Percentiles rank a stretch among this genome's conserved stretches.
Evolutionary conservation across 2,329 filamentous ascomycete species (phyloP).

Genomic region (Cadophora luteo-olivacea): DNA sequence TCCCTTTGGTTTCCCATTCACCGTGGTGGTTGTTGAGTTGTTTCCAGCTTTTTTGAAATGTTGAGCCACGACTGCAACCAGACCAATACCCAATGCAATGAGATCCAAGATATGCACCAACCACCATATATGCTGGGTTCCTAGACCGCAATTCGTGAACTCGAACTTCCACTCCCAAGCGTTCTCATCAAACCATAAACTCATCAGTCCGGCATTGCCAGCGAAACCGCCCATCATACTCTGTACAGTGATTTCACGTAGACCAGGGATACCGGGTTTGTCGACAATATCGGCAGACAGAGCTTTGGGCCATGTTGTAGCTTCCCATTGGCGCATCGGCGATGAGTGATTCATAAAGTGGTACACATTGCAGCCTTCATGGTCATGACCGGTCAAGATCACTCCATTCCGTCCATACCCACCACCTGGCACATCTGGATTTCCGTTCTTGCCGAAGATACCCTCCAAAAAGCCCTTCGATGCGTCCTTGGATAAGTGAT

Average conservation of each 20-base stretch:
- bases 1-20: neutral
- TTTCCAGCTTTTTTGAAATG: neutral
- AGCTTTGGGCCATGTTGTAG: conserved; percentile 55
- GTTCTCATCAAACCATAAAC: conserved; percentile 83
- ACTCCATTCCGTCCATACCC: conserved; percentile 77
- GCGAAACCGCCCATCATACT: conserved; percentile 98
- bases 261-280: conserved; percentile 59
- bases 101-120: conserved; percentile 76
- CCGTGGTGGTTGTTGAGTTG: neutral
- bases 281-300: conserved; percentile 50
- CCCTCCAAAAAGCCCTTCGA: conserved; percentile 82
- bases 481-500: conserved; percentile 78
- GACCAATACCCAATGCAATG: conserved; percentile 36
- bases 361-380: conserved; percentile 89
- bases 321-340: conserved; percentile 46
- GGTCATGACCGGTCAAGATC: conserved; percentile 92
- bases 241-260: conserved; percentile 90
- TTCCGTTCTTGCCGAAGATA: conserved; percentile 77
- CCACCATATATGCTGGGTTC: conserved; percentile 96
- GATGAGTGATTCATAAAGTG: conserved; percentile 77
- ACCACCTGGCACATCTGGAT: conserved; percentile 60
- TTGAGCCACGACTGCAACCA: conserved; percentile 21
- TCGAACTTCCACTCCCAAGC: conserved; percentile 81
- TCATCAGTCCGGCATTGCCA: conserved; percentile 90
- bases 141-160: conserved; percentile 78